Base-by-base conservation (phyloP, 805 yeast species). In the Metschnikowia vanudenii region DNA sequence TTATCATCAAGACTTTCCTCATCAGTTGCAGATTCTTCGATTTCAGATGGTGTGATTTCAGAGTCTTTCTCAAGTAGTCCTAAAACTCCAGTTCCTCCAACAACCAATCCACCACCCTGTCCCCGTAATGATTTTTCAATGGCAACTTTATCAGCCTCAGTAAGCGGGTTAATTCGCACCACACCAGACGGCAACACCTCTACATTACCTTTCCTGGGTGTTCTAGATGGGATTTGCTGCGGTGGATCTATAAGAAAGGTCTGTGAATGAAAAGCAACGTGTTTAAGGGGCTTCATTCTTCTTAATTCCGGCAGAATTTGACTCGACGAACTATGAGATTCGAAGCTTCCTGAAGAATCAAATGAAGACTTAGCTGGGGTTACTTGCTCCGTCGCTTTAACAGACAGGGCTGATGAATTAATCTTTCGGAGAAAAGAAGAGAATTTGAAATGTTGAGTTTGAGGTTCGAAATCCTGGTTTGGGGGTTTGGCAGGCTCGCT, bases 191-290 rank as follows among this genome's bases (percentile, higher is more conserved):
- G 65, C 41, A 75, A 57, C 1, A 81, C 70, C 54, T 81, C 77
- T 46, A 72, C 90, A 59, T 88, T 85, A 7, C 97, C 97, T 55
- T 77, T 75, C 53, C 84, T 74, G 6, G 97, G 97, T 49, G 75
- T 77, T 59, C 96, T 71, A 1, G 96, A 85, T 2, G 97, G 97
- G 50, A 91, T 86, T 61, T 90, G 96, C 60, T 91, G 97, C 1
- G 74, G 74, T 2, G 97, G 97, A 45, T 72, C 75, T 16, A 72
- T 69, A 33, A 69, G 59, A 45, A 72, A 72, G 1, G 75, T 71
- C 33, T 66, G 62, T 30, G 69, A 63, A 50, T 71, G 75, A 45
- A 72, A 72, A 2, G 74, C 74, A 10, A 72, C 76, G 35, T 74
- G 54, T 56, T 69, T 71, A 39, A 72, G 53, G 3, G 74, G 73